Evolutionary conservation across 2,329 filamentous ascomycete genomes (phyloP), one percentile per base, ranked within the genome.

Genomic region (Aspergillus hiratsukae): DNA sequence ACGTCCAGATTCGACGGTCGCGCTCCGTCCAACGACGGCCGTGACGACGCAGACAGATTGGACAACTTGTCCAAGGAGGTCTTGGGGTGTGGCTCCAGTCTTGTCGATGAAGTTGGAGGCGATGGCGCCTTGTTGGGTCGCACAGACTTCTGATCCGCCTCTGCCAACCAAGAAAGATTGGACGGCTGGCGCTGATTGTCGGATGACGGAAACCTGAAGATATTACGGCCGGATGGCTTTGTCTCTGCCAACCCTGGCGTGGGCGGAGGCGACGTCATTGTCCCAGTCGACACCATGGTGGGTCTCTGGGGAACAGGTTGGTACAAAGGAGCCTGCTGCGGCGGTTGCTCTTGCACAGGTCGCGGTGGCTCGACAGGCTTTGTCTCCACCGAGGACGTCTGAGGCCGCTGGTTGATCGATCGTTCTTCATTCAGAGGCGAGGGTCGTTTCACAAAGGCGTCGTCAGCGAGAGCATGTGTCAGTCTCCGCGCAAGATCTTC

Each of bases 401-500:
- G 65, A 8, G 68, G 60, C 49, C 61, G 67, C 50, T 64, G 65
- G 35, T 62, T 63, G 5, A 59, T 58, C 14, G 61, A 40, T n/a
- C 63, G 65, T 55, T 66, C 73, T 60, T 63, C 65, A 58, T 64
- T 61, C 55, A 68, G 69, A 28, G 70, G 65, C 7, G 69, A 63
- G 9, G 73, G 61, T 40, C 71, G 78, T 35, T 79, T 75, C 17
- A 82, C 84, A 73, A 97, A 97, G 0, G 87, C 91, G 68, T 96
- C 87, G 66, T 97, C 91, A 3, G 89, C 91, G 50, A 96, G 76
- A 41, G 87, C 88, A 67, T 91, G 86, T 0, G 88, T 84, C 8
- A 94, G 83, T 58, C 85, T 81, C 66, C 89, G 83, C 31, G 81
- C 85, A 17, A 90, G 72, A 53, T 81, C 79, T 19, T 80, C 80